Conservation (phyloP, 768 basidiomycete genomes). For the Boletus sensibilis region DNA sequence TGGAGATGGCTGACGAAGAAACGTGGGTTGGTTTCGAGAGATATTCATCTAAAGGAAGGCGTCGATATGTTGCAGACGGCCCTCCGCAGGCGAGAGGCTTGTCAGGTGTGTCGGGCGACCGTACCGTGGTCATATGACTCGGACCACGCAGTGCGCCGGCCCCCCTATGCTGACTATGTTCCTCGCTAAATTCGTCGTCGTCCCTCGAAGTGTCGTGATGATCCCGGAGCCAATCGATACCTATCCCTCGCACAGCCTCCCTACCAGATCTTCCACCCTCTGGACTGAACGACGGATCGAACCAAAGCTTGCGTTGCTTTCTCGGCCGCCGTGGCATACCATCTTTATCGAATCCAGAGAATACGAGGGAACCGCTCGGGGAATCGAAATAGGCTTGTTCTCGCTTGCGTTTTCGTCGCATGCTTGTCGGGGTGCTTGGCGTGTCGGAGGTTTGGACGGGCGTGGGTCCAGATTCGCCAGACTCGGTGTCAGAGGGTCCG, state of each 20-base stretch:
- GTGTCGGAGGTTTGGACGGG: conserved; percentile 13
- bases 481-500: neutral
- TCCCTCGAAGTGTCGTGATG: neutral
- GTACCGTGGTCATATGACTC: neutral
- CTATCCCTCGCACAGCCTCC: neutral
- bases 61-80: neutral
- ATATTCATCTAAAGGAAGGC: neutral
- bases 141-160: neutral
- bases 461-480: neutral
- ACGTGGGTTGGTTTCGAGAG: neutral
- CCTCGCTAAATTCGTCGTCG: neutral
- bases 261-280: neutral
- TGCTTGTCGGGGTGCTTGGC: conserved; percentile 26
- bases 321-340: conserved; percentile 31
- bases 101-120: conserved; percentile 12
- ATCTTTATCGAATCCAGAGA: conserved; percentile 30
- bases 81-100: neutral
- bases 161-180: neutral
- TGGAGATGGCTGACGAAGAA: neutral
- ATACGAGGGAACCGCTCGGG: conserved; percentile 26
- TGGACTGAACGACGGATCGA: conserved; percentile 25
- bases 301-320: conserved; percentile 29
- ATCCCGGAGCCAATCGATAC: conserved; percentile 3
- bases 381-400: conserved; percentile 31
- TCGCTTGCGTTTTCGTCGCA: conserved; percentile 27